These are phyloP conservation scores for Phytophthora pisi DNA, from an alignment of 352 stramenopile species.

Conservation along the genomic window DNA sequence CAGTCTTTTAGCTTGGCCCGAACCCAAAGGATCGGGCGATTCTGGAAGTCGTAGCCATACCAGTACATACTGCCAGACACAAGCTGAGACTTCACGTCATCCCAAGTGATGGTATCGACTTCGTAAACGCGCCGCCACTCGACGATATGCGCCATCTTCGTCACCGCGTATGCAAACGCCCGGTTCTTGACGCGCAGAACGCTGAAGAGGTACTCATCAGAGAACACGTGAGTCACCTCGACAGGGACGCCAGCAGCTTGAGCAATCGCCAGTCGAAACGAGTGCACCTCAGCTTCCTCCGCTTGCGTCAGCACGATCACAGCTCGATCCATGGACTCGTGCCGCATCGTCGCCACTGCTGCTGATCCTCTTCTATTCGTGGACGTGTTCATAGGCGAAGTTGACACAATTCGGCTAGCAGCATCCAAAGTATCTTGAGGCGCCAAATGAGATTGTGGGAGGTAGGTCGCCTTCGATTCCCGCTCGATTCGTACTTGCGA, in stretches of 20 bases:
- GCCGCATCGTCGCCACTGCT: slow-evolving; percentile 17
- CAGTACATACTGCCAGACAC: slow-evolving; percentile 67
- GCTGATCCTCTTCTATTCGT: slow-evolving; percentile 29
- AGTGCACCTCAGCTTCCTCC: slow-evolving; percentile 48
- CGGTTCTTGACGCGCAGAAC: slow-evolving; percentile 68
- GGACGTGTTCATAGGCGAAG: background rate
- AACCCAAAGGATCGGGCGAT: slow-evolving; percentile 72
- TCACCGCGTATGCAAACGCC: slow-evolving; percentile 61
- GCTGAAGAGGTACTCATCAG: slow-evolving; percentile 65
- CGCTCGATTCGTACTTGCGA: slow-evolving; percentile 4
- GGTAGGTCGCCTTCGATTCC: background rate
- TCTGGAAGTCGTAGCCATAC: slow-evolving; percentile 74
- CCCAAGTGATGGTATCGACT: slow-evolving; percentile 45
- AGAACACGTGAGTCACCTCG: slow-evolving; percentile 52
- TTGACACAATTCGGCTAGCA: background rate
- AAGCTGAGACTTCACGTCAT: slow-evolving; percentile 52
- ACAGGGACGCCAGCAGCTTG: slow-evolving; percentile 43
- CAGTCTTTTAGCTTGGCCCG: slow-evolving; percentile 67
- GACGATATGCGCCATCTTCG: slow-evolving; percentile 61
- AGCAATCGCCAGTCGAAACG: slow-evolving; percentile 57
- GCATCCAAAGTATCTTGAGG: background rate
- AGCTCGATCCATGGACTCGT: slow-evolving; percentile 18
- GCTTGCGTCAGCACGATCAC: slow-evolving; percentile 31
- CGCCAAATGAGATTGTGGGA: slow-evolving; percentile 11
- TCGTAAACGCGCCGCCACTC: slow-evolving; percentile 56